Base-by-base conservation (phyloP, 208 protist species). In the Crithidia fasciculata region DNA sequence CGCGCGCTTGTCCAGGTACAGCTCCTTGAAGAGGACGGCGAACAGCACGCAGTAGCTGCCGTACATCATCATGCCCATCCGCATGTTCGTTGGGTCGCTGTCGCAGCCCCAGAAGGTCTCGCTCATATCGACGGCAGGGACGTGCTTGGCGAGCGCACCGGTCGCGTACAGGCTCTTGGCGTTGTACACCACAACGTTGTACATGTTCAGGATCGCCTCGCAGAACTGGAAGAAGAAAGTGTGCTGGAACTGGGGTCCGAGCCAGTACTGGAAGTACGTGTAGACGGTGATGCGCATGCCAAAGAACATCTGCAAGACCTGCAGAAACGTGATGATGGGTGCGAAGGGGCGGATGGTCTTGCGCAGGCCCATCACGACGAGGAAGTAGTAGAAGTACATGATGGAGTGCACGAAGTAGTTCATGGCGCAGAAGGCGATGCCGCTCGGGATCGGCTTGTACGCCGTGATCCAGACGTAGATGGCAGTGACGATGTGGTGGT, bases 381-480 rank as follows among this genome's bases (percentile, higher is more conserved):
- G 39, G 61, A 90, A 89, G 82, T 98, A 98, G 78, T 97, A 98
- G 12, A 85, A 88, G 82, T 98, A 98, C 94, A 98, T 98, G 80
- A 97, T 80, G n/a, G 90, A 76, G 85, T 98, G 95, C 5, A 98
- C 94, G 12, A 67, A 77, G 74, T 90, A 93, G 78, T 98, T 98
- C 92, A 98, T 97, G 5, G 82, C 71, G n/a, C 84, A 83, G 62
- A 95, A 98, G 70, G 80, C 90, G 50, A 93, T 44, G n/a, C 86
- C 88, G 68, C 67, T 76, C 18, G 72, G 73, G 18, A 86, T 84
- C 1, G 72, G 56, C 13, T 43, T 49, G 60, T 72, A 65, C 16
- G 81, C 90, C 2, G 89, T 85, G 63, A 93, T 74, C 93, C 91
- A 98, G 74, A 89, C 97, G 82, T 90, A 97, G 13, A 96, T 68